Percentiles rank a stretch among this genome's conserved stretches.
Evolutionary conservation across 345 rosid species (phyloP).

Genomic region (Syzygium grande): DNA sequence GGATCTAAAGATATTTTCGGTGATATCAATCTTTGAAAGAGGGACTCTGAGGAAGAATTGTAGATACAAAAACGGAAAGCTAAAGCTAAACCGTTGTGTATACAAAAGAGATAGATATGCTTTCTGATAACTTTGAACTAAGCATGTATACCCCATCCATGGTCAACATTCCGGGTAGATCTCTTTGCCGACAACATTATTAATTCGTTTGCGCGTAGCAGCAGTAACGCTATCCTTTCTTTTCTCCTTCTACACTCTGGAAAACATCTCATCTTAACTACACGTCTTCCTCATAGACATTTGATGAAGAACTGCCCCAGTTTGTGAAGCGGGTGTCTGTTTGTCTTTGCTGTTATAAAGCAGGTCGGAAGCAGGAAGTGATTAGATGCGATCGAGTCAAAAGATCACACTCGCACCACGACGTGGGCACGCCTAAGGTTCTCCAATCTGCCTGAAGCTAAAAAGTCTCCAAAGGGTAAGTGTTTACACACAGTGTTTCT

Average conservation of each 20-base stretch:
- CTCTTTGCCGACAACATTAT: not conserved
- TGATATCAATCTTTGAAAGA: not conserved
- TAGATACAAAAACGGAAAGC: rapidly evolving
- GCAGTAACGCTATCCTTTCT: rapidly evolving
- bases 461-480: not conserved
- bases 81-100: rapidly evolving
- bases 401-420: rapidly evolving
- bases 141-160: not conserved
- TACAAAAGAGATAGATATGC: not conserved
- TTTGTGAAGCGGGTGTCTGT: too few relatives aligned
- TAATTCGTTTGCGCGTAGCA: rapidly evolving
- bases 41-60: not conserved
- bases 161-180: not conserved
- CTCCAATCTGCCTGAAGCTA: not conserved
- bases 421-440: not conserved
- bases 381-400: not conserved
- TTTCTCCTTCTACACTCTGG: not conserved
- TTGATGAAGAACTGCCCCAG: not conserved
- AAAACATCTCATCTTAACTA: not conserved
- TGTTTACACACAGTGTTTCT: not conserved
- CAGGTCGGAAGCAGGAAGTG: not conserved
- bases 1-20: not conserved
- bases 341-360: not conserved
- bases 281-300: not conserved
- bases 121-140: not conserved